Percentiles rank a stretch among this genome's conserved stretches.
Evolutionary conservation across 139 green algal species (phyloP).

Genomic region (Pedinophyceae sp.): DNA sequence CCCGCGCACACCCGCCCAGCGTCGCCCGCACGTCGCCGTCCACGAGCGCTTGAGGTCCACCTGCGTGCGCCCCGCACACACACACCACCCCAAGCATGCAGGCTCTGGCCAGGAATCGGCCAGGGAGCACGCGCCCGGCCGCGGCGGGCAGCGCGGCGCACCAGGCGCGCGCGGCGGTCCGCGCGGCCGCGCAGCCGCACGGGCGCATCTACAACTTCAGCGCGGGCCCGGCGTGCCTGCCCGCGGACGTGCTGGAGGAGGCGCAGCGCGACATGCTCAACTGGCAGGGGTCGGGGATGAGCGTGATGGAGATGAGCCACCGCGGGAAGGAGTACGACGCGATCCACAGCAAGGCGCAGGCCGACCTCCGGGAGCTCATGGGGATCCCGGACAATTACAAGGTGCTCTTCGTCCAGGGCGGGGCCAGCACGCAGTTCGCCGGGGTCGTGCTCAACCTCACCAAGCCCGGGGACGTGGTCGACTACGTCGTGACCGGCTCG

Average conservation of each 20-base stretch:
- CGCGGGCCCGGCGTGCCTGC: constrained; percentile 79
- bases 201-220: constrained; percentile 73
- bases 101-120: no score
- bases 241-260: constrained; percentile 76
- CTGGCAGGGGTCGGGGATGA: constrained; percentile 72
- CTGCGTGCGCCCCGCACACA: no score
- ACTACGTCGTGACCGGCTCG: constrained; percentile 81
- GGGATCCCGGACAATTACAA: constrained; percentile 91
- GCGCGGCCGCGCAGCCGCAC: no score
- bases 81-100: no score
- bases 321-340: constrained; percentile 84
- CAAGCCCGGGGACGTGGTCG: constrained; percentile 21
- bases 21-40: no score
- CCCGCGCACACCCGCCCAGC: no score
- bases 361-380: constrained; percentile 79
- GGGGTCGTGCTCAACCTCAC: constrained; percentile 83
- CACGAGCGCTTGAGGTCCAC: no score
- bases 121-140: no score
- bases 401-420: constrained; percentile 31
- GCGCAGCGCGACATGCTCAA: constrained; percentile 87
- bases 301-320: constrained; percentile 98
- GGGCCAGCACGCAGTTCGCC: constrained; percentile 86
- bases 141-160: no score
- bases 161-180: no score
- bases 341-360: constrained; percentile 79